Evolutionary conservation across 2,329 filamentous ascomycete genomes (phyloP).

Genomic region (Didymosphaeria variabile): DNA sequence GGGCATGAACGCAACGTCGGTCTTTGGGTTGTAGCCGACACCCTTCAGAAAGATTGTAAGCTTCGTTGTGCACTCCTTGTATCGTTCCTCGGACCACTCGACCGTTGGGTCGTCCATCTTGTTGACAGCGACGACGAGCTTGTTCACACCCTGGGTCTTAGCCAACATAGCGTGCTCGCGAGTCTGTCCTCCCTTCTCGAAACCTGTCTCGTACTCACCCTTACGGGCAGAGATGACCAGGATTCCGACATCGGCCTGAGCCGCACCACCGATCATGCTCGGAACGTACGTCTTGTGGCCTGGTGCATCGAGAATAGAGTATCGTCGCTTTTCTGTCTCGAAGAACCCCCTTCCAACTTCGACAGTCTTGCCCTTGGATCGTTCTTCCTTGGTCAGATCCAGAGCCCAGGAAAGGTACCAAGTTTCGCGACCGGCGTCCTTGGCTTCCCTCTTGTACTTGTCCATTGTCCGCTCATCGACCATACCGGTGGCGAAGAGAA

Average conservation of each 20-base stretch:
- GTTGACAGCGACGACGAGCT: constrained; percentile 87
- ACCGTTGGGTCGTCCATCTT: constrained; percentile 99
- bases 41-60: constrained; percentile 87
- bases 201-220: constrained; percentile 98
- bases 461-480: constrained; percentile 99
- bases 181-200: constrained; percentile 95
- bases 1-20: constrained; percentile 93
- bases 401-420: constrained; percentile 99
- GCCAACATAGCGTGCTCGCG: constrained; percentile 97
- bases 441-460: constrained; percentile 90
- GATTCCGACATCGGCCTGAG: constrained; percentile 72
- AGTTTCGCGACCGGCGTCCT: constrained; percentile 93
- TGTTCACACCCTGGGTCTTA: constrained; percentile 98
- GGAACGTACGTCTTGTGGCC: constrained; percentile 67
- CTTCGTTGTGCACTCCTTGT: constrained; percentile 89
- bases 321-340: constrained; percentile 94
- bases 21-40: constrained; percentile 93
- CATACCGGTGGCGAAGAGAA: constrained; percentile 95
- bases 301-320: constrained; percentile 95
- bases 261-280: constrained; percentile 96
- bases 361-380: constrained; percentile 96
- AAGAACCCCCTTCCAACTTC: constrained; percentile 93
- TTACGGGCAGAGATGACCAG: constrained; percentile 96
- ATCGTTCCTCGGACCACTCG: constrained; percentile 92
- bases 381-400: constrained; percentile 95